A percentile compares a stretch with the other conserved stretches of the same genome.
Evolutionary conservation across 768 basidiomycete genomes (phyloP).

Genomic region (Pisolithus tinctorius): DNA sequence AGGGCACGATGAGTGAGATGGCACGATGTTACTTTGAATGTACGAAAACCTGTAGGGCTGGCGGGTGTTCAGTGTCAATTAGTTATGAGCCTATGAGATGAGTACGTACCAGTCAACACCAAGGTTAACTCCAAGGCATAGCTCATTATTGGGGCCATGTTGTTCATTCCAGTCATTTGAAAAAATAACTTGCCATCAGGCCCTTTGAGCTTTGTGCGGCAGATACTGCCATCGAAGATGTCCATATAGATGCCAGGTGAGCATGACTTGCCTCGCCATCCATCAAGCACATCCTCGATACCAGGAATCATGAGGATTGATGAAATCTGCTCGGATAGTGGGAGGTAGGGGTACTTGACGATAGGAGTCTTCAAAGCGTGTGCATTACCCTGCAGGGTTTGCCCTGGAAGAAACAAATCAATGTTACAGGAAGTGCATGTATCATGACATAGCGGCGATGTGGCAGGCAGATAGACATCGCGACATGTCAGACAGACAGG

Average conservation of each 20-base stretch:
- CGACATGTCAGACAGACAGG: slow-evolving; percentile 19
- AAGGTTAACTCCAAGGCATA: slow-evolving; percentile 22
- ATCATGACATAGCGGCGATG: neutral
- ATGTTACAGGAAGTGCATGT: too few relatives aligned
- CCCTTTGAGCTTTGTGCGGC: neutral
- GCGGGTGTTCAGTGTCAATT: too few relatives aligned
- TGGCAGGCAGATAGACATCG: slow-evolving; percentile 10
- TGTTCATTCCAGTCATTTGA: neutral
- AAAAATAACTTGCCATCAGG: too few relatives aligned
- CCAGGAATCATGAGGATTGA: slow-evolving; percentile 1
- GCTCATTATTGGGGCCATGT: slow-evolving; percentile 15
- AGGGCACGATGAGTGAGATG: slow-evolving; percentile 29
- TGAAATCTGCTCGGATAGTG: neutral
- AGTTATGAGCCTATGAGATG: neutral
- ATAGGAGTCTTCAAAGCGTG: neutral
- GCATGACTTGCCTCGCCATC: slow-evolving; percentile 4
- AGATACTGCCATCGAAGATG: slow-evolving; percentile 25
- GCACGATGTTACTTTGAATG: slow-evolving; percentile 26
- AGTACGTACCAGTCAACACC: slow-evolving; percentile 26
- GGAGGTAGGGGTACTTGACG: slow-evolving; percentile 5
- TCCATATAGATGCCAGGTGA: slow-evolving; percentile 11
- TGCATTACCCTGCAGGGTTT: neutral
- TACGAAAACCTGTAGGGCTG: slow-evolving; percentile 28
- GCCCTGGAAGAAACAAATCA: neutral
- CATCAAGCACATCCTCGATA: slow-evolving; percentile 9